Base-by-base conservation (phyloP, 768 basidiomycete genomes). In the Tulasnella sp. region DNA sequence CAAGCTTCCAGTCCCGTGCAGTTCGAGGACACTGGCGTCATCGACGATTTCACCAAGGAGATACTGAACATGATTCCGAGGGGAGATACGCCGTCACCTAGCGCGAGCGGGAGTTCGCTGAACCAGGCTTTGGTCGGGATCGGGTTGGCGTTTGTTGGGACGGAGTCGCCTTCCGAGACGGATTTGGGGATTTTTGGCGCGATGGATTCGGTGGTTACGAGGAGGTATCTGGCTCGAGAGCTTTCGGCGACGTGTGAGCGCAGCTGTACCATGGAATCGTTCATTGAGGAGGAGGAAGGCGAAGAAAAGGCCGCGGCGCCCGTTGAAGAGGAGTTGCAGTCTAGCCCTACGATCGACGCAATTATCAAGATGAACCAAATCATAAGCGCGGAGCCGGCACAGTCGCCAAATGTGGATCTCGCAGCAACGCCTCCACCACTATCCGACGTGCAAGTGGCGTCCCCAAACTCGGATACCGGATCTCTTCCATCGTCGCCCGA, bases 21-120 rank as follows among this genome's bases (percentile, higher is more conserved):
- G 62, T 68, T 68, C 62, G 62, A 68, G 31, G 27, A 68, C 31
- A 68, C 62, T 68, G 21, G n/a, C n/a, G 62, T 36, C 16, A n/a
- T 56, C 44, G 75, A 75, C 44, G 75, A 75, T 9, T 75, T 75
- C 44, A 75, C 75, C 19, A 44, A 42, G 44, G 75, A 75, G 46
- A 44, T 75, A n/a, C 24, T 75, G 40, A 42, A 56, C 46, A 75
- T 75, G 44, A 38, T 48, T 14, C 34, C 75, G 16, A 5, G 44
- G 38, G 75, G 75, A 21, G 44, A 42, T 48, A 42, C 75, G 39
- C 73, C 73, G 46, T 36, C 44, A 24, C 52, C 75, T 2, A 75
- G 75, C 52, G 31, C n/a, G 3, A 75, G 75, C 75, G 46, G 52
- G 14, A 36, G 44, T 27, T 75, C 75, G 44, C 46, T 75, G 34